Base-by-base conservation (phyloP, 78 protist genomes). In the Dictyostelium brefeldianum region DNA sequence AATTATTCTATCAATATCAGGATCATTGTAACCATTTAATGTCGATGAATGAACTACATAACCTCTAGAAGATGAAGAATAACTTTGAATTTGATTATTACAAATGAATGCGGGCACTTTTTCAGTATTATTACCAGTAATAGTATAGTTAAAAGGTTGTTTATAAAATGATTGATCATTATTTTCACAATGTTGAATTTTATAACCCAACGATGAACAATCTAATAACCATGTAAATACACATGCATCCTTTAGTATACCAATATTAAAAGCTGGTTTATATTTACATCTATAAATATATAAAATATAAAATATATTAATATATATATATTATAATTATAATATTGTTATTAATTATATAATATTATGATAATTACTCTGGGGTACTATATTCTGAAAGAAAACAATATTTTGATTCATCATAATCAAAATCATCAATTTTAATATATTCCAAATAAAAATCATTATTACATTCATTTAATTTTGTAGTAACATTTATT, bases 51-150 rank as follows among this genome's bases (percentile, higher is more conserved):
- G 67, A n/a, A 57, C 67, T 3, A 57, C 22, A 8, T 57, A 57
- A n/a, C 67, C 67, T 57, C 67, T 57, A 22, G 67, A 20, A 9
- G 67, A 22, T 57, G 67, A 57, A 9, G 67, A 57, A 20, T 57
- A 57, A 57, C 22, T 57, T 57, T 57, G 67, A 57, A 57, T 57
- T 57, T 57, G 20, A 57, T 57, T 57, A 22, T 57, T 57, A 57
- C 67, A 57, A 20, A 57, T 27, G 22, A 22, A 57, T 20, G 67
- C 67, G 9, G 20, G 20, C 5, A 57, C 20, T 8, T 22, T 20
- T 57, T 57, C 67, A 20, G 11, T 57, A 57, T 57, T 20, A 22
- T 57, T 15, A 2, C 22, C 67, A 57, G 3, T 27, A 1, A 57
- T 57, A 20, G 67, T n/a, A 57, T 57, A 57, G 8, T 57, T 57